Evolutionary conservation across 371 early-diverging fungal genomes (phyloP), one percentile per base, ranked within the genome.

Genomic region (Zopfochytrium polystomum): DNA sequence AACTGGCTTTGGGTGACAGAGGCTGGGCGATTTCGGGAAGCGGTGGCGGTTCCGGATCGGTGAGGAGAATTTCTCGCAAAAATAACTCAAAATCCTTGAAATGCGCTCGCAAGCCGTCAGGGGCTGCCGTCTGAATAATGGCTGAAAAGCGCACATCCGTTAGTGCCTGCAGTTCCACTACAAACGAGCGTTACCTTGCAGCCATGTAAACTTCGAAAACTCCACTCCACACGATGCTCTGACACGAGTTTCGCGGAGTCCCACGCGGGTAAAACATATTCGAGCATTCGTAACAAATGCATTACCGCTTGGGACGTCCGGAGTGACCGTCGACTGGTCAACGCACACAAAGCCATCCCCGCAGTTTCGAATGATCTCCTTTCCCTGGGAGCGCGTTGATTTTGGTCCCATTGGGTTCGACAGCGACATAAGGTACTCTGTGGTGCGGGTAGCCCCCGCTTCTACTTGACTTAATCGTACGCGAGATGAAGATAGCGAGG

Each of bases 271-370:
- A 11, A 72, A 43, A 52, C 77, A 77, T 2, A 72, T 35, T 5
- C 61, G 56, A 2, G 54, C 30, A 26, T 62, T 48, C 18, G 68
- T 48, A 23, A 63, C 27, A 43, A 77, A 77, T 7, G 60, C n/a
- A 31, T 46, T 72, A 7, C 77, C 77, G 46, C 70, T 63, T 13
- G 77, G 77, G n/a, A 77, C 77, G 48, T 73, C 74, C 6, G 76
- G 76, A 2, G 76, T 73, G 18, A 57, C 45, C 15, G 54, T 62
- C 30, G 56, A 33, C 51, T 59, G 58, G n/a, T 22, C 6, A 25
- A 73, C 45, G 48, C 73, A 73, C 6, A 70, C 25, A 23, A 29
- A 53, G 9, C 48, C 56, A 23, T 53, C 60, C 1, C n/a, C 43
- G 43, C 44, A 27, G 27, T 23, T 23, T n/a, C 55, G 7, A 45